A percentile compares a stretch with the other conserved stretches of the same genome.
These are phyloP conservation scores for Suillus alpinus DNA, from an alignment of 768 basidiomycete species.

Conservation along the genomic window DNA sequence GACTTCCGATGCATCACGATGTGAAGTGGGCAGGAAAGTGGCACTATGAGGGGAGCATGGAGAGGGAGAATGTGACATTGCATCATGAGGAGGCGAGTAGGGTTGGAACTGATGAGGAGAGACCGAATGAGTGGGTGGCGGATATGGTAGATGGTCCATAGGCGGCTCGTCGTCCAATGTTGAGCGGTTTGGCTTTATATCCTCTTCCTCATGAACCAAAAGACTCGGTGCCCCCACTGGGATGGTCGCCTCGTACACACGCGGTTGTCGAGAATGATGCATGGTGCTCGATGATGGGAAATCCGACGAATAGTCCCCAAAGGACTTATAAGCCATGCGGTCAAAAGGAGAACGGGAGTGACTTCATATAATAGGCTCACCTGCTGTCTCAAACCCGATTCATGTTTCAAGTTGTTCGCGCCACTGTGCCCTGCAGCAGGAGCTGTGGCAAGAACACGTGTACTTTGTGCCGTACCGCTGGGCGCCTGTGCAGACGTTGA, in stretches of 20 bases:
- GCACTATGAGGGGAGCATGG: constrained; percentile 13
- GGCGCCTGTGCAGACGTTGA: not conserved
- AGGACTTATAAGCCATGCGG: constrained; percentile 6
- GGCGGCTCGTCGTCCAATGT: constrained; percentile 20
- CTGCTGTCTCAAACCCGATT: constrained; percentile 14
- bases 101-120: constrained; percentile 21
- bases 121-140: constrained; percentile 21
- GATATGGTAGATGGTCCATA: constrained; percentile 31
- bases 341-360: constrained; percentile 9
- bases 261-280: constrained; percentile 5
- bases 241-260: not conserved
- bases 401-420: not conserved
- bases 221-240: not conserved
- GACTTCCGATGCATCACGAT: constrained; percentile 24
- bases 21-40: constrained; percentile 7
- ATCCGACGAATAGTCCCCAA: not conserved
- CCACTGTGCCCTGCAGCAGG: not conserved
- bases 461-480: not conserved
- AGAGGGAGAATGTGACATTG: constrained; percentile 6
- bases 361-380: constrained; percentile 6
- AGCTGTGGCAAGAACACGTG: not conserved
- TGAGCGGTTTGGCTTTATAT: constrained; percentile 7
- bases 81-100: constrained; percentile 15
- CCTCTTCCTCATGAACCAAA: not conserved
- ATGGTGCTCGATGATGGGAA: constrained; percentile 12